Evolutionary conservation across 2,329 filamentous ascomycete species (phyloP), one percentile per base, ranked within the genome.

Genomic region (Huntiella bhutanensis): DNA sequence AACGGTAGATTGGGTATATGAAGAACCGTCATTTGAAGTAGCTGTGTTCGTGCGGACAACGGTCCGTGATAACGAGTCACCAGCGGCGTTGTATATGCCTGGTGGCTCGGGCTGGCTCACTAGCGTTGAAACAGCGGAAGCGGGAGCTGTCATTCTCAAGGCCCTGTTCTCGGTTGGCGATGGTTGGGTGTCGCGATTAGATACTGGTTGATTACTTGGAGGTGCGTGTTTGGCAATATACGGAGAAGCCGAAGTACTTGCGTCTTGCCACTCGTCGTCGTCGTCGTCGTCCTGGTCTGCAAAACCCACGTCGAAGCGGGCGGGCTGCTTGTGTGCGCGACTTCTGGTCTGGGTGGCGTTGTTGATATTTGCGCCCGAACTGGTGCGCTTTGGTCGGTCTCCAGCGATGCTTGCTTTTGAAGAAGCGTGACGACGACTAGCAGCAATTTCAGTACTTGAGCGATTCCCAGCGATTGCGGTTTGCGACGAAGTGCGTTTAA

Each of bases 181-280:
- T 11, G 22, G 22, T 35, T 41, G 37, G 22, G 36, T 15, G 19
- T 37, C 33, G 16, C 22, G 38, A 3, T 15, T 15, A 10, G 48
- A 22, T 28, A 7, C 22, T 32, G 37, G 10, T 8, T 39, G 36
- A n/a, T 39, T 32, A 33, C 8, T 43, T 13, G 34, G 10, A 7
- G 38, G 45, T 28, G 44, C 12, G 37, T 51, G 22, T 22, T 51
- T 45, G 11, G 60, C 41, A 16, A 50, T 50, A 51, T 74, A 70
- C 4, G 75, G 75, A 8, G 73, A 77, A 44, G 74, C 75, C 48
- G 72, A 76, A 41, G 66, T 68, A 58, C 73, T 78, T 49, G 75
- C 74, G 59, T 80, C 76, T 37, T 79, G 72, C 76, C 76, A 80
- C 62, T 75, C 75, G 64, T 75, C 73, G 45, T 73, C 68, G 45